Evolutionary conservation across 495 filamentous ascomycete genomes (phyloP), one percentile per base, ranked within the genome.

Genomic region (Penicillium cosmopolitanum): DNA sequence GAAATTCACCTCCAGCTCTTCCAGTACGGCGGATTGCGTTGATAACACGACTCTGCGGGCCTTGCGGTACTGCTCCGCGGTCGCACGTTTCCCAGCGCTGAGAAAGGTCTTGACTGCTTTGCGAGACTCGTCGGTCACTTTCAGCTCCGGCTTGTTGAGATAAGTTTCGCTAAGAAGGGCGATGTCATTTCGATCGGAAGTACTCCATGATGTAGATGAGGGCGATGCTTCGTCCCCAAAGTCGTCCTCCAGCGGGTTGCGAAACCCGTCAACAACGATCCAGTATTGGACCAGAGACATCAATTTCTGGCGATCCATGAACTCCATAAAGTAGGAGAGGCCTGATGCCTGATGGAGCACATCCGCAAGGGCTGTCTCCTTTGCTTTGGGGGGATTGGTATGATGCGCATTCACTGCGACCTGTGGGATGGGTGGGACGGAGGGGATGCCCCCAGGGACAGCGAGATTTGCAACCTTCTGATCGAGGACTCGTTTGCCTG

Each of bases 271-370:
- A 15, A 98, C 96, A 21, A 98, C 94, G 46, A 99, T 88, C 93
- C 93, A 99, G 73, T 97, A 99, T 68, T 99, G 96, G 1, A 99
- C 95, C 40, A 97, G 74, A 13, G 88, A 82, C 87, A 97, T 93
- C 6, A 96, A 81, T 31, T 84, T 79, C 67, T 91, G 88, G 28
- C 94, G 89, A 71, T 99, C 96, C 96, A 98, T 97, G 70, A 92
- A 97, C 67, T 99, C 96, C 96, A 98, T 99, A 70, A 98, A 97
- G 69, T 96, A 99, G 11, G 93, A 97, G 15, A 98, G 79, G 6
- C 92, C 93, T 1, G 94, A 87, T 9, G 94, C 85, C 71, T 95
- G 90, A 61, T 93, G 89, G 56, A 99, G 82, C 19, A 98, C 76
- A 25, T 98, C 91, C 33, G 84, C 84, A 5, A 98, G 79, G 0